phyloP scores from a whole-genome alignment of 2,329 filamentous ascomycete species.

The Calonectria fujianensis region DNA sequence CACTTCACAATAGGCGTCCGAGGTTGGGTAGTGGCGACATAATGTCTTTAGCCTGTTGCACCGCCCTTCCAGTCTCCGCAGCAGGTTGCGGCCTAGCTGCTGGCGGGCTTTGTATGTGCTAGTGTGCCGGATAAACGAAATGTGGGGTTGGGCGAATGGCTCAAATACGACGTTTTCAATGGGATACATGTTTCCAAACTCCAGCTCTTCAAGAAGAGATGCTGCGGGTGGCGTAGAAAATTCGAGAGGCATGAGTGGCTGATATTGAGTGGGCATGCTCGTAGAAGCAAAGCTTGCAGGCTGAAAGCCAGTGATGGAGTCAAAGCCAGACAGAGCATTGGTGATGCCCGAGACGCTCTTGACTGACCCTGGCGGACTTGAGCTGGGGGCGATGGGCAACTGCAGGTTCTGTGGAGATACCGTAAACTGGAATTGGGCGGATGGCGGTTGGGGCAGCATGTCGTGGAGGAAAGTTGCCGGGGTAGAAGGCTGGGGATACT shows the following conservation, averaged over 20 bases:
- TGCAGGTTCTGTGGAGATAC: slow-evolving; percentile 32
- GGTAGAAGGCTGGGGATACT: slow-evolving; percentile 26
- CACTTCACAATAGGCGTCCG: slow-evolving; percentile 29
- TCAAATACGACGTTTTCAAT: not conserved
- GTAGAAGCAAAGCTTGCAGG: slow-evolving; percentile 21
- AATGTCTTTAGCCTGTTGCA: slow-evolving; percentile 35
- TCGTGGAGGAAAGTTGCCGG: slow-evolving; percentile 35
- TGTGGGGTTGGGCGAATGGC: not conserved
- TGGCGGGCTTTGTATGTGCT: slow-evolving; percentile 34
- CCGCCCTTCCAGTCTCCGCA: slow-evolving; percentile 38
- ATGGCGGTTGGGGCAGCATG: slow-evolving; percentile 36
- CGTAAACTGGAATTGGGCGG: slow-evolving; percentile 28
- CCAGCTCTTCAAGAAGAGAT: not conserved
- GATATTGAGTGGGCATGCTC: slow-evolving; percentile 1
- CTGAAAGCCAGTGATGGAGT: not conserved
- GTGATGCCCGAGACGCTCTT: slow-evolving; percentile 46
- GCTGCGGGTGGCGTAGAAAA: not conserved
- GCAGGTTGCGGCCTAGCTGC: slow-evolving; percentile 37
- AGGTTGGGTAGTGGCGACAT: slow-evolving; percentile 23
- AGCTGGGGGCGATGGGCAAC: not conserved
- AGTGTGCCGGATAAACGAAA: slow-evolving; percentile 39
- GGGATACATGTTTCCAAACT: not conserved
- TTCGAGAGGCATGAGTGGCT: slow-evolving; percentile 1
- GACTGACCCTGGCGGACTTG: slow-evolving; percentile 9
- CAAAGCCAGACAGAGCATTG: slow-evolving; percentile 36